Base-by-base conservation (phyloP, 306 rosid species). In the Rosa lucieae region DNA sequence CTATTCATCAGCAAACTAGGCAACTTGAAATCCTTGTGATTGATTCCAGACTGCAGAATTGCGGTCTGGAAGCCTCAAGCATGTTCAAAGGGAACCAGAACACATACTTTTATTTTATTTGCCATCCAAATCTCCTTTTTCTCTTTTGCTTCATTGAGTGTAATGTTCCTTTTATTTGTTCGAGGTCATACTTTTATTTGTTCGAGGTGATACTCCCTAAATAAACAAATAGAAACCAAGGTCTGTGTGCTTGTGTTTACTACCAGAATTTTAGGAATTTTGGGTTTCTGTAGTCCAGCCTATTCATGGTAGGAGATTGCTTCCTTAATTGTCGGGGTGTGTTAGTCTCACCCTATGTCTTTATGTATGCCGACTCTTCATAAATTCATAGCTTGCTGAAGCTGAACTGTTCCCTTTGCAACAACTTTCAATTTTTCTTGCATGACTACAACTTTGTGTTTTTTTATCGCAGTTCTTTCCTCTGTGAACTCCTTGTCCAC, bases 1-100 rank as follows among this genome's bases (percentile, higher is more conserved):
- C 5, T 17, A 6, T 48, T 17, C 0, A 4, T 53, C 69, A 46
- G 32, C n/a, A 43, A 70, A 46, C 20, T 43, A 61, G 17, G 65
- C 67, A 46, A 20, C 1, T 44, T 67, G 6, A 67, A 49, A 66
- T 53, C 83, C 35, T 72, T n/a, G 40, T n/a, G 43, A 75, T 81
- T 20, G 32, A 35, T 82, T 52, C 8, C 78, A 77, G 78, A 42
- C 44, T 39, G 32, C 62, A 70, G 7, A 10, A 67, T 37, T 44
- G 20, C n/a, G 11, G 42, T 46, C 67, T 46, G 46, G 51, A 47
- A 15, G 51, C 51, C 35, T 47, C 61, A 53, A 53, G 61, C 26
- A 53, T 53, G 23, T 20, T n/a, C 23, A 53, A 6, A 53, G 10
- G 26, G 61, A 18, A 18, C 21, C 61, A 53, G 61, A 47, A 5